phyloP scores from a whole-genome alignment of 148 eudicot species.

The Oxyria digyna region DNA sequence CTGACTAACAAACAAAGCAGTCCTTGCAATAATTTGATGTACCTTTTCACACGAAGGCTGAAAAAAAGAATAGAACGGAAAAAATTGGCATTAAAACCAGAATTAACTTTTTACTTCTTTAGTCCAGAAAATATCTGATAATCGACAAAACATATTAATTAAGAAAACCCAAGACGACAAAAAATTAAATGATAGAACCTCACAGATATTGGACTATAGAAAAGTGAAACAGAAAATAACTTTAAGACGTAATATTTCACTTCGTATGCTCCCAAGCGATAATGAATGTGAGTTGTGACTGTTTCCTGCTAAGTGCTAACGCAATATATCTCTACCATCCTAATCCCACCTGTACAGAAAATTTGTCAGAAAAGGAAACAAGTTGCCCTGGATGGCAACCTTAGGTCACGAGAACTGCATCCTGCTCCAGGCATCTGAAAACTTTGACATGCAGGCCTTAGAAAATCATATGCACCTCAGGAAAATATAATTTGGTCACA shows the following conservation, averaged over 20 bases:
- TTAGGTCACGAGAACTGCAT: constrained; percentile 66
- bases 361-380: constrained; percentile 75
- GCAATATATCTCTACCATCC: constrained; percentile 39
- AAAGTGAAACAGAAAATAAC: constrained; percentile 25
- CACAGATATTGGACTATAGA: constrained; percentile 22
- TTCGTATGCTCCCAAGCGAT: constrained; percentile 39
- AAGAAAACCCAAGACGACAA: neutral
- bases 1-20: constrained; percentile 74
- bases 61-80: constrained; percentile 18
- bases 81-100: constrained; percentile 11
- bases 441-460: constrained; percentile 88
- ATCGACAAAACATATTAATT: neutral
- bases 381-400: constrained; percentile 90
- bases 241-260: constrained; percentile 27
- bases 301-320: constrained; percentile 27
- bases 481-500: constrained; percentile 37
- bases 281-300: constrained; percentile 13
- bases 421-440: constrained; percentile 99
- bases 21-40: constrained; percentile 96
- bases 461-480: constrained; percentile 50
- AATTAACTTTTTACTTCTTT: neutral
- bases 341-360: constrained; percentile 98
- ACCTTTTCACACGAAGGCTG: constrained; percentile 92
- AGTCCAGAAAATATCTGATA: neutral
- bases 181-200: constrained; percentile 10